These are phyloP conservation scores for Sporothrix pseudoabietina DNA, from an alignment of 2,329 filamentous ascomycete genomes.

Conservation along the genomic window DNA sequence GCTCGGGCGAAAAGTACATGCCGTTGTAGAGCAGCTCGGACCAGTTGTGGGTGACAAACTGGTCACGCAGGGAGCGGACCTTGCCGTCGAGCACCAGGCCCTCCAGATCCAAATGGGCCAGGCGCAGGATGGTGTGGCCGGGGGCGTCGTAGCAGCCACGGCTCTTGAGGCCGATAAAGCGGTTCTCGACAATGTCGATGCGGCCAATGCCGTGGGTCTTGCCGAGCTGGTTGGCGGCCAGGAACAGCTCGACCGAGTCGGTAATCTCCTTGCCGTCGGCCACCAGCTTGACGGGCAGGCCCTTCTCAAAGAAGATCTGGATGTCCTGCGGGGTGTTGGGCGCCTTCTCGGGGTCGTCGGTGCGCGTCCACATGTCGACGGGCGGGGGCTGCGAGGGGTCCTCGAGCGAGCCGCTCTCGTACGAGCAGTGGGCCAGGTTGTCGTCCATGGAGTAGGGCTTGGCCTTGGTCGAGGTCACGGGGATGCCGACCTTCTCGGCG, in stretches of 20 bases:
- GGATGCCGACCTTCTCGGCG: conserved; percentile 66
- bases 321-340: conserved; percentile 72
- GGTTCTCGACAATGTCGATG: conserved; percentile 81
- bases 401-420: conserved; percentile 69
- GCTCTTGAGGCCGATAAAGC: conserved; percentile 71
- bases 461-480: conserved; percentile 71
- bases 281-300: conserved; percentile 64
- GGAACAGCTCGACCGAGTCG: conserved; percentile 72
- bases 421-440: conserved; percentile 65
- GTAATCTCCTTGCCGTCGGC: conserved; percentile 63
- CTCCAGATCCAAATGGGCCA: conserved; percentile 53
- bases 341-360: conserved; percentile 67
- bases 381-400: conserved; percentile 66
- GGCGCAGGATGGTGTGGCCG: conserved; percentile 49
- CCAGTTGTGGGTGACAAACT: conserved; percentile 58
- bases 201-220: conserved; percentile 73
- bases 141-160: conserved; percentile 79
- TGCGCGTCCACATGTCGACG: conserved; percentile 79
- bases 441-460: conserved; percentile 65
- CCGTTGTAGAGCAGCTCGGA: conserved; percentile 50
- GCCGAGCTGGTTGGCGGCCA: conserved; percentile 70
- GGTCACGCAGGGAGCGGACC: conserved; percentile 60
- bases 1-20: conserved; percentile 56
- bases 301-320: conserved; percentile 71
- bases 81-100: conserved; percentile 57